Evolutionary conservation across 75 land plant genomes (phyloP), one percentile per base, ranked within the genome.

Genomic region (Selaginella moellendorffii): DNA sequence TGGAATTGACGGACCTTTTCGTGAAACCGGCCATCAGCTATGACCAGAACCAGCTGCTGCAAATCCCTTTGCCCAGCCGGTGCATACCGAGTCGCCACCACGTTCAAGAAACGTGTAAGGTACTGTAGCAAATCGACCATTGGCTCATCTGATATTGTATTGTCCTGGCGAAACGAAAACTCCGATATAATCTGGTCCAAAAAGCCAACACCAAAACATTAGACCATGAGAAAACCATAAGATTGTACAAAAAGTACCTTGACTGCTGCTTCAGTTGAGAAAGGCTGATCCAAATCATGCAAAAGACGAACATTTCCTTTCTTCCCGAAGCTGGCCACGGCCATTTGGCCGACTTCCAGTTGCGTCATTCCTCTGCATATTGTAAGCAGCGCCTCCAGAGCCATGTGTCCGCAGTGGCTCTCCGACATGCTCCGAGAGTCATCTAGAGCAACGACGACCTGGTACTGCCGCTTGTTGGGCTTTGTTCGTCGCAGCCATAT

Each of bases 341-440:
- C 97, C 73, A 86, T 64, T 29, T 84, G 81, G 20, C 99, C 99
- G 14, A 95, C 83, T 76, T 95, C 99, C 2, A 90, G 74, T 27
- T 82, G 92, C 63, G 97, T 89, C 97, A 95, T 90, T 31, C 96
- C 85, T 10, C 90, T 78, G 62, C 97, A 95, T 2, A 95, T 95
- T 10, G 99, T 84, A 61, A 95, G 82, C 63, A 95, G 66, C 18
- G 99, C 88, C 67, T 90, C 87, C 54, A 82, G 78, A 21, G 99
- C 99, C 77, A 90, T 72, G 61, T 84, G 78, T 2, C 99, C 97
- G 77, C 91, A 86, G 42, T 77, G 65, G 31, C 84, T 84, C 69
- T 95, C 99, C 14, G 86, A 84, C 99, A 95, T 95, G 62, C 99
- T 95, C 2, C 85, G 80, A 0, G 99, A 95, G 72, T 95, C 99